Base-by-base conservation (phyloP, 2,329 filamentous ascomycete genomes). In the Apiospora hydei region DNA sequence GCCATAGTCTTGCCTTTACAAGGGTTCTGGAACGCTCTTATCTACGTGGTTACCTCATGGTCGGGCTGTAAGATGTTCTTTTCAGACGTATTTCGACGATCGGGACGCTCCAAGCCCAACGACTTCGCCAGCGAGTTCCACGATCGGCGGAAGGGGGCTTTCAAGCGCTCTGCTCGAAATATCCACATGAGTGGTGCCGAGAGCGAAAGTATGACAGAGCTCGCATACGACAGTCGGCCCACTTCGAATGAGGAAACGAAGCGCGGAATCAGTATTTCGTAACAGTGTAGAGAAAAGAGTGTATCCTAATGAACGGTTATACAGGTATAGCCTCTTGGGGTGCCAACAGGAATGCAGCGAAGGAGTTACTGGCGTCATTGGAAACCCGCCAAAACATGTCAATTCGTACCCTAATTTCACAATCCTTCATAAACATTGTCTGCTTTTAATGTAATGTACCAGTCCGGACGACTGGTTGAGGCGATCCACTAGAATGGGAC, bases 21-120 rank as follows among this genome's bases (percentile, higher is more conserved):
- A 79, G 94, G 94, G 0, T 93, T 95, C 77, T 96, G 94, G 93
- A 97, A 97, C 80, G 89, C 91, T 24, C 81, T 93, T 72, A 94
- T 97, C 75, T 97, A 96, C 81, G 82, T 90, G 21, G 86, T 89
- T 14, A 94, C 92, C 0, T 94, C 92, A 7, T 89, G 90, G 85
- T 82, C 88, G 69, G 91, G 91, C 0, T 91, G 90, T 78, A 87
- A 87, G 78, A 81, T 82, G 44, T 80, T 90, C 41, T 82, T 83
- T 38, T 79, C 80, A 7, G 84, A 85, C 1, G 21, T 69, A 18
- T 69, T 69, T 26, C 68, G 44, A 5, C 47, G 68, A 10, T 41
- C 68, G 26, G 47, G 10, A 75, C 70, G 75, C 75, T 73, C 74
- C 57, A 73, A 74, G 49, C 73, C 61, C 67, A 77, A 57, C 67